Evolutionary conservation across 805 yeast species (phyloP).

Genomic region (Wickerhamomyces subpelliculosus): DNA sequence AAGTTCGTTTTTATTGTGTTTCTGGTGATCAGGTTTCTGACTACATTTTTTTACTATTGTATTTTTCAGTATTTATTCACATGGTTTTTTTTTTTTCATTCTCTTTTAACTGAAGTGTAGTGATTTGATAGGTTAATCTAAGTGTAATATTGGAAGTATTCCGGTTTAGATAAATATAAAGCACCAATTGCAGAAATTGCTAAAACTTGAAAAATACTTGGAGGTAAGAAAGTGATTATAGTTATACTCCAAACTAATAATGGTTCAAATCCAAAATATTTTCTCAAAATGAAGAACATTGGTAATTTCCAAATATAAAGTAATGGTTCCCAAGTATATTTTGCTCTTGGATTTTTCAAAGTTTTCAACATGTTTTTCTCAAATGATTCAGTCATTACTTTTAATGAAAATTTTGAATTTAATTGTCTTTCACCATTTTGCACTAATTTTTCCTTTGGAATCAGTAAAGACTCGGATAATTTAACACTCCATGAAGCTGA

Average conservation of each 20-base stretch:
- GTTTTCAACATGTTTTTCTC: conserved; percentile 28
- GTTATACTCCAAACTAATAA: conserved; percentile 9
- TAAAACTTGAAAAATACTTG: conserved; percentile 12
- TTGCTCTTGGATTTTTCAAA: conserved; percentile 16
- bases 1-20: too few relatives aligned
- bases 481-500: conserved; percentile 49
- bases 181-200: conserved; percentile 1
- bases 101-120: too few relatives aligned
- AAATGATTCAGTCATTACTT: conserved; percentile 32
- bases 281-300: conserved; percentile 7
- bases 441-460: conserved; percentile 13
- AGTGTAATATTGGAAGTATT: not conserved
- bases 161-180: not conserved
- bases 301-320: conserved; percentile 18
- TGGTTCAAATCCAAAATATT: conserved; percentile 2
- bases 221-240: conserved; percentile 12
- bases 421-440: conserved; percentile 26
- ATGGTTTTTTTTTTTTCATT: too few relatives aligned
- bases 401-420: conserved; percentile 26
- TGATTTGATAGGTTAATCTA: not conserved
- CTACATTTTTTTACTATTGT: too few relatives aligned
- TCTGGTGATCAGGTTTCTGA: too few relatives aligned
- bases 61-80: too few relatives aligned
- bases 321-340: conserved; percentile 26
- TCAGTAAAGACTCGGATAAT: conserved; percentile 31